Conservation (phyloP, 371 early-diverging fungal genomes). For the Mortierella sp. region DNA sequence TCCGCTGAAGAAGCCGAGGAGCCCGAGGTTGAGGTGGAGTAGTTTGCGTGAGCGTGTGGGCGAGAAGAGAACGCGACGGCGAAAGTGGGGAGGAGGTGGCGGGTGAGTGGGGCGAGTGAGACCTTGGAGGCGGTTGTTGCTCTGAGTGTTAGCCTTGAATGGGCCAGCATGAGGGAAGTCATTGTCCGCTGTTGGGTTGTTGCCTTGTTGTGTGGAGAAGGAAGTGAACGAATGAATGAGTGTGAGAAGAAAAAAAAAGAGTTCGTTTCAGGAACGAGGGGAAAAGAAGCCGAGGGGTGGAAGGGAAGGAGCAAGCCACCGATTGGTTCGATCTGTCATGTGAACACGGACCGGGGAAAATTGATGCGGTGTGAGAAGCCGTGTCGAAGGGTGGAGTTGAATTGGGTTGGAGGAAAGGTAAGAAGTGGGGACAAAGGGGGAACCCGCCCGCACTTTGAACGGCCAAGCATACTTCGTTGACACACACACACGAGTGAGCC, state of each 20-base stretch:
- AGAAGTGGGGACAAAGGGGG: not conserved
- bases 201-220: not conserved
- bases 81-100: slow-evolving; percentile 21
- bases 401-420: not conserved
- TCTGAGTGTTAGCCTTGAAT: slow-evolving; percentile 16
- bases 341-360: slow-evolving; percentile 15
- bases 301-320: not conserved
- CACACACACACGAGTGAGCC: slow-evolving; percentile 8
- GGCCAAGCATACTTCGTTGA: not conserved
- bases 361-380: not conserved
- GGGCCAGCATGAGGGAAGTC: slow-evolving; percentile 18
- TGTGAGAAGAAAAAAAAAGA: not conserved
- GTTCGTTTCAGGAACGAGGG: slow-evolving; percentile 7
- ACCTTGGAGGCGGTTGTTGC: not conserved
- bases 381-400: not conserved
- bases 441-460: not conserved
- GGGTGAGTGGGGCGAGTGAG: not conserved
- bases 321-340: slow-evolving; percentile 21
- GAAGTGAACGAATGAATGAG: not conserved
- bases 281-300: not conserved
- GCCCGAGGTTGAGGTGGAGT: not conserved
- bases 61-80: not conserved
- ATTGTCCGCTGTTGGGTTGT: not conserved
- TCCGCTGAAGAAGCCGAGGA: slow-evolving; percentile 22
- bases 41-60: not conserved